Percentiles rank a stretch among this genome's conserved stretches.
phyloP scores from a whole-genome alignment of 1,284 basidiomycete species.

The Lentinula novae-zelandiae region DNA sequence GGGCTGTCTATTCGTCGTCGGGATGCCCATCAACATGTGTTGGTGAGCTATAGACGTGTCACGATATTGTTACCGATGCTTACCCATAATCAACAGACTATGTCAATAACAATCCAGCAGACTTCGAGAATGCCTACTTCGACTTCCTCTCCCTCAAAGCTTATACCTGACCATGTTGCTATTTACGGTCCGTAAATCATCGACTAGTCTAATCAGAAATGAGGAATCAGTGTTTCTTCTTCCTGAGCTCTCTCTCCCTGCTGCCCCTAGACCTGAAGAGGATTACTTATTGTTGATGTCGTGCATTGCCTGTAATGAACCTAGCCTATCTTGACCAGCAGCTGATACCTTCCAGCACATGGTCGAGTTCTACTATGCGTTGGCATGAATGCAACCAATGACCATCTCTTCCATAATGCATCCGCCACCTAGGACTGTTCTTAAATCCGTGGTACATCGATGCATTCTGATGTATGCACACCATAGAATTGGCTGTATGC shows the following conservation, averaged over 20 bases:
- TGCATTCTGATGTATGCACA: background rate
- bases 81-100: constrained; percentile 35
- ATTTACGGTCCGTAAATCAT: background rate
- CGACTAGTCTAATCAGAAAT: background rate
- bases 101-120: constrained; percentile 61
- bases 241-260: too few relatives aligned
- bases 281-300: too few relatives aligned
- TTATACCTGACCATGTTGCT: constrained; percentile 17
- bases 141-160: constrained; percentile 51
- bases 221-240: too few relatives aligned
- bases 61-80: background rate
- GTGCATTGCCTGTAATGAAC: too few relatives aligned
- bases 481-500: background rate
- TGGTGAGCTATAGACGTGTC: constrained; percentile 30
- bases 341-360: too few relatives aligned
- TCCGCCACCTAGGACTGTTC: background rate
- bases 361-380: too few relatives aligned
- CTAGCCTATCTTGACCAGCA: too few relatives aligned
- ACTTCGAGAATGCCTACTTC: constrained; percentile 66
- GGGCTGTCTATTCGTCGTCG: constrained; percentile 38
- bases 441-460: background rate
- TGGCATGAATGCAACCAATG: background rate
- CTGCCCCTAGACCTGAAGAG: too few relatives aligned
- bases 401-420: background rate
- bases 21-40: constrained; percentile 50